These are phyloP conservation scores for Pleurotus tuoliensis DNA, from an alignment of 768 basidiomycete genomes.

Conservation along the genomic window DNA sequence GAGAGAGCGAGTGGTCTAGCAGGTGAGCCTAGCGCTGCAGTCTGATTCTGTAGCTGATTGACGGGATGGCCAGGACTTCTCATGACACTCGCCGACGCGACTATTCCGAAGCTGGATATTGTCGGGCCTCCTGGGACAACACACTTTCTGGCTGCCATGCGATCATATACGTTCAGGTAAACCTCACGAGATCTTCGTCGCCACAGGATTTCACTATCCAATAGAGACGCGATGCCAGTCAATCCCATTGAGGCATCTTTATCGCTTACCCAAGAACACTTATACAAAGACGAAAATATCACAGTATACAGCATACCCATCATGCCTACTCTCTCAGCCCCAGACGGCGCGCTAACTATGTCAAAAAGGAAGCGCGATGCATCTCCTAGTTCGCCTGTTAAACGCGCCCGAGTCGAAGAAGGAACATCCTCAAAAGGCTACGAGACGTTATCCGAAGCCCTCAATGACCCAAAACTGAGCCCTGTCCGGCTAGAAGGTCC, in stretches of 20 bases:
- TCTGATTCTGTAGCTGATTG: no score
- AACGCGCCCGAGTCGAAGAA: constrained; percentile 23
- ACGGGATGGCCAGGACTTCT: constrained; percentile 49
- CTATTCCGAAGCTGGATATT: constrained; percentile 52
- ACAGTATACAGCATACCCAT: constrained; percentile 61
- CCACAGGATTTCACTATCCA: background rate
- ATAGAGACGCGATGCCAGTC: constrained; percentile 50
- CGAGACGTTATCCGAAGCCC: background rate
- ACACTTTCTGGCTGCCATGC: constrained; percentile 69
- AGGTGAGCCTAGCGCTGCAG: constrained; percentile 39
- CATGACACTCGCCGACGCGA: constrained; percentile 78
- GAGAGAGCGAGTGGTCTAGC: constrained; percentile 68
- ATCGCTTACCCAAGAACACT: constrained; percentile 29
- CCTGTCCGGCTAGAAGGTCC: constrained; percentile 37
- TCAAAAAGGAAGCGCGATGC: constrained; percentile 43
- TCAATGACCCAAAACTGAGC: constrained; percentile 19
- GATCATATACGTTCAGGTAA: constrained; percentile 66
- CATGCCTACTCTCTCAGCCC: constrained; percentile 13
- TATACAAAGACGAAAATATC: constrained; percentile 62
- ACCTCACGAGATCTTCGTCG: constrained; percentile 10
- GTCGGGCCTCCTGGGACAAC: constrained; percentile 71
- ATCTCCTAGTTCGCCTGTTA: constrained; percentile 34
- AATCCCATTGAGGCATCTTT: constrained; percentile 38
- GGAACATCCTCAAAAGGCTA: constrained; percentile 12
- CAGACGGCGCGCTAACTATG: background rate